phyloP scores from a whole-genome alignment of 129 eudicot genomes.

The Lactuca sativa region DNA sequence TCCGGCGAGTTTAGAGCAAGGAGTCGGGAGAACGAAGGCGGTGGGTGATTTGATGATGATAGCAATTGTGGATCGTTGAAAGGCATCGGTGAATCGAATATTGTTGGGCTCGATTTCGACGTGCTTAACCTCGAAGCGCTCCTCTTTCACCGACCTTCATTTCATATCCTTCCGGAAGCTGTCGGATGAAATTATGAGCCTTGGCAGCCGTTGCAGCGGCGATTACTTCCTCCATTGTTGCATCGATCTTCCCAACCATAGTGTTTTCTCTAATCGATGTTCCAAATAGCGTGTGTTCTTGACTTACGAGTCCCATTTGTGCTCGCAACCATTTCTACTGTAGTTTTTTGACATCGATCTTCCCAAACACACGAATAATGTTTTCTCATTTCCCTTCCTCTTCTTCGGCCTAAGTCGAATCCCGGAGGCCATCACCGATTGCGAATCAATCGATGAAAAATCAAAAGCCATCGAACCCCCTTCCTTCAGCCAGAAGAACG shows the following conservation, averaged over 20 bases:
- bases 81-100: conserved; percentile 49
- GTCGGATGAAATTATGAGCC: conserved; percentile 84
- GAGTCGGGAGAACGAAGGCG: conserved; percentile 66
- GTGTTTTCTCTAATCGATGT: conserved; percentile 82
- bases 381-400: no score
- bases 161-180: conserved; percentile 89
- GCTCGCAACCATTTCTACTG: conserved; percentile 80
- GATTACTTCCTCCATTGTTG: conserved; percentile 82
- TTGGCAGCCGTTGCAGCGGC: conserved; percentile 94
- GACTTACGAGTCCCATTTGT: conserved; percentile 93
- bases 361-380: conserved; percentile 65
- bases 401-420: no score
- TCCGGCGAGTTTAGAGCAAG: conserved; percentile 67
- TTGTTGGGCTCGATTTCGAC: conserved; percentile 59
- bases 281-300: conserved; percentile 91
- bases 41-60: conserved; percentile 31
- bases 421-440: no score
- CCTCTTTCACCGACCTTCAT: conserved; percentile 97
- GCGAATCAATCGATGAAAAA: no score
- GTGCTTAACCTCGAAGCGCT: conserved; percentile 70
- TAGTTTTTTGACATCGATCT: conserved; percentile 57
- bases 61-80: conserved; percentile 18
- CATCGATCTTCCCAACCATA: conserved; percentile 83
- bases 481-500: no score
- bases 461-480: no score